These are phyloP conservation scores for Coniochaeta sp. DNA, from an alignment of 2,329 filamentous ascomycete genomes.

Conservation along the genomic window DNA sequence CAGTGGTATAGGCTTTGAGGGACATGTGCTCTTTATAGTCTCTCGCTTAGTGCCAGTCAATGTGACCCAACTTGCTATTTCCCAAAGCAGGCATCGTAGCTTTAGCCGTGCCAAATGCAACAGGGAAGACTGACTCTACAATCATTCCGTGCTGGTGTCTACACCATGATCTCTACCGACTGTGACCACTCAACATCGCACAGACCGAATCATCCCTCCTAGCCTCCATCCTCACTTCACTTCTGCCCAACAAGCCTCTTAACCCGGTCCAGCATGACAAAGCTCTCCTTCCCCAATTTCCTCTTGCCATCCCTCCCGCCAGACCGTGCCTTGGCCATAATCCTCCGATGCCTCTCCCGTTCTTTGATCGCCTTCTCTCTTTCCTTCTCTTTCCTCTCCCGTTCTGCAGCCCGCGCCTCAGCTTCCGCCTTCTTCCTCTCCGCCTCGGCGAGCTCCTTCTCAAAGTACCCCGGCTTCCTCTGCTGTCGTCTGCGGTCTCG, in stretches of 20 bases:
- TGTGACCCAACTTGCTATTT: not conserved
- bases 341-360: conserved; percentile 55
- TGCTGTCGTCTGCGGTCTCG: not conserved
- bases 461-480: conserved; percentile 32
- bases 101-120: not conserved
- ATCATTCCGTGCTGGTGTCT: too few species aligned
- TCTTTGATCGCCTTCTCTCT: conserved; percentile 58
- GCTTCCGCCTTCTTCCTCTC: conserved; percentile 33
- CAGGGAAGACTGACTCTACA: too few species aligned
- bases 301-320: conserved; percentile 60
- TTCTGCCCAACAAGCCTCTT: conserved; percentile 55
- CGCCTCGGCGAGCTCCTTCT: conserved; percentile 51
- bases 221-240: not conserved
- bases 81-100: not conserved
- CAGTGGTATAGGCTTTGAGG: not conserved
- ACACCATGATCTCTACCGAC: not conserved
- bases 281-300: conserved; percentile 76
- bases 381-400: conserved; percentile 48
- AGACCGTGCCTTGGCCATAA: conserved; percentile 64
- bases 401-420: conserved; percentile 34
- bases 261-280: conserved; percentile 69
- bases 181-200: not conserved
- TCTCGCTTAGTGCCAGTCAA: not conserved
- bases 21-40: not conserved
- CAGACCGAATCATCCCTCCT: not conserved